phyloP scores from a whole-genome alignment of 768 basidiomycete species.

The Galerina marginata region DNA sequence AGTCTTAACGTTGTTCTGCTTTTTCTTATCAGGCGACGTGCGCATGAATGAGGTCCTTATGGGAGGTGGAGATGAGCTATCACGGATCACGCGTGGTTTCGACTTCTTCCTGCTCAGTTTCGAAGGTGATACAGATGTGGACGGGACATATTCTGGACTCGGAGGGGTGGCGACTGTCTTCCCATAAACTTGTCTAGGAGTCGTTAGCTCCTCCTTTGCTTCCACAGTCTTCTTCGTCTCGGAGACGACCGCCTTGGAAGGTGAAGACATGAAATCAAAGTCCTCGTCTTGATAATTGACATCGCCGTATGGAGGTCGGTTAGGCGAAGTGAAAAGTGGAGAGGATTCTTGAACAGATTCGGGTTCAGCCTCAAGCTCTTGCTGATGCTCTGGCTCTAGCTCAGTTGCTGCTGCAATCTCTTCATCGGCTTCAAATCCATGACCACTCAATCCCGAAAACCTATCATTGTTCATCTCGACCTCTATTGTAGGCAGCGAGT shows the following conservation, averaged over 20 bases:
- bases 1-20: not conserved
- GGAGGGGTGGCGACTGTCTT: not conserved
- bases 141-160: not conserved
- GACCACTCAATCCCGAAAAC: not conserved
- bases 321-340: slow-evolving; percentile 11
- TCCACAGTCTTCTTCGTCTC: not conserved
- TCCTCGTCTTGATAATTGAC: not conserved
- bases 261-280: not conserved
- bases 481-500: not conserved
- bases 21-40: slow-evolving; percentile 2
- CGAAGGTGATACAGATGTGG: not conserved
- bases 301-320: not conserved
- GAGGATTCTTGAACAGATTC: not conserved
- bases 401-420: not conserved
- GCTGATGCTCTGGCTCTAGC: not conserved
- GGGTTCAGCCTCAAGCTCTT: not conserved
- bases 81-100: not conserved
- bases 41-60: not conserved
- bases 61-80: not conserved
- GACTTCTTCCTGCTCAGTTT: not conserved
- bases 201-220: slow-evolving; percentile 4
- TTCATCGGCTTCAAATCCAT: not conserved
- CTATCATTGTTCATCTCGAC: not conserved
- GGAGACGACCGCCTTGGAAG: not conserved
- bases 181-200: not conserved